Conservation (phyloP, 2,329 filamentous ascomycete genomes). For the Colletotrichum godetiae region DNA sequence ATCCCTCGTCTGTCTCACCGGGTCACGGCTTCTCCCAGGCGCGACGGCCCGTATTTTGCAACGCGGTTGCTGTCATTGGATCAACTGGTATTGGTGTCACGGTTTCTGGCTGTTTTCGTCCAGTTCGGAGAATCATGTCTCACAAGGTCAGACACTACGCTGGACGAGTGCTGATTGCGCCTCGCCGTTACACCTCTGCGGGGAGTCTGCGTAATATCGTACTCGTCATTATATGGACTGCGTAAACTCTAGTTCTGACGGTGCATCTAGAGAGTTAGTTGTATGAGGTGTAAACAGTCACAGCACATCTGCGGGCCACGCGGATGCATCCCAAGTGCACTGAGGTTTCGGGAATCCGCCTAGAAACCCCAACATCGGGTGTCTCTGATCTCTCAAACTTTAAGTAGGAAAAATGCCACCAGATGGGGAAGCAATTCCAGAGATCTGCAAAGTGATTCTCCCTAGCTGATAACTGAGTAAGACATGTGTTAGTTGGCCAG, state of each 20-base stretch:
- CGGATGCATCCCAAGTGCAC: background rate
- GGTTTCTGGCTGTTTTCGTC: conserved; percentile 1
- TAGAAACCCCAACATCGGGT: background rate
- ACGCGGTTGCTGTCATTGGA: conserved; percentile 19
- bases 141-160: background rate
- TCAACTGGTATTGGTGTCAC: no score
- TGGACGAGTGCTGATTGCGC: background rate
- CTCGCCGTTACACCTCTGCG: background rate
- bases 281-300: background rate
- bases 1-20: conserved; percentile 16
- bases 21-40: conserved; percentile 16
- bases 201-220: background rate
- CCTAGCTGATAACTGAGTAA: conserved; percentile 13
- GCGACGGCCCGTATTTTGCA: conserved; percentile 30
- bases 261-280: background rate
- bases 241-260: background rate
- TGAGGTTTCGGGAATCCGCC: background rate
- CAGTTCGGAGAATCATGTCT: conserved; percentile 22
- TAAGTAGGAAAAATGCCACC: background rate
- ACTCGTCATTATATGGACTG: background rate
- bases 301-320: background rate
- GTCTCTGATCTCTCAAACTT: background rate
- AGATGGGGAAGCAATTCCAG: background rate
- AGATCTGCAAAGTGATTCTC: background rate
- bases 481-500: conserved; percentile 20